Base-by-base conservation (phyloP, 116 monocot species). In the Cymodocea nodosa region DNA sequence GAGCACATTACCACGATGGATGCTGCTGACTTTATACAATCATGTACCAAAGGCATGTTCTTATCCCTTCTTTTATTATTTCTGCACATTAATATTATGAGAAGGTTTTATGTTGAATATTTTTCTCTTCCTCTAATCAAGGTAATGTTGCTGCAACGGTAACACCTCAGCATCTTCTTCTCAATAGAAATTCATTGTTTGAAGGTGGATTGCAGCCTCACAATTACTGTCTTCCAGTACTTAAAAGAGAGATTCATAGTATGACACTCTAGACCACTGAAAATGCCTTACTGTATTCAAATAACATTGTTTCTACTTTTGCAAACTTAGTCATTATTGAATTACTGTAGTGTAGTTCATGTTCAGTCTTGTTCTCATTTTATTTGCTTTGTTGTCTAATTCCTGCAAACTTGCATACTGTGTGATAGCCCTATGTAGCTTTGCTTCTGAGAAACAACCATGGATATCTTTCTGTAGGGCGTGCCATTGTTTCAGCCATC, bases 241-340 rank as follows among this genome's bases (percentile, higher is more conserved):
- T 97, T 59, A 97, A 97, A 80, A 79, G 88, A 80, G 97, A 97
- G 68, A 80, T 48, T n/a, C 97, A 97, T 54, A 91, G 97, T 97
- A 91, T 60, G 88, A n/a, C 30, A 15, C 51, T 51, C 39, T 22
- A 9, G 17, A 44, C 20, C 5, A 44, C 22, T 39, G 7, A 11
- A 44, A 19, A 8, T 18, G n/a, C 7, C 44, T 60, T 35, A 16
- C 60, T 37, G 11, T 6, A 11, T 11, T 11, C 44, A 44, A 44
- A 44, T 44, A 44, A 44, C 11, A 44, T 44, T 8, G 44, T 44
- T 44, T 44, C 44, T 44, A 44, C 44, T 44, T 44, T 44, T 44
- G 44, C 44, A 44, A 44, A 44, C 6, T 44, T 44, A 44, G 0
- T 0, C 0, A 4, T 44, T 44, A 11, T 11, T 44, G 9, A 3